These are phyloP conservation scores for Lactifluus piperatus DNA, from an alignment of 768 basidiomycete species.

Conservation along the genomic window DNA sequence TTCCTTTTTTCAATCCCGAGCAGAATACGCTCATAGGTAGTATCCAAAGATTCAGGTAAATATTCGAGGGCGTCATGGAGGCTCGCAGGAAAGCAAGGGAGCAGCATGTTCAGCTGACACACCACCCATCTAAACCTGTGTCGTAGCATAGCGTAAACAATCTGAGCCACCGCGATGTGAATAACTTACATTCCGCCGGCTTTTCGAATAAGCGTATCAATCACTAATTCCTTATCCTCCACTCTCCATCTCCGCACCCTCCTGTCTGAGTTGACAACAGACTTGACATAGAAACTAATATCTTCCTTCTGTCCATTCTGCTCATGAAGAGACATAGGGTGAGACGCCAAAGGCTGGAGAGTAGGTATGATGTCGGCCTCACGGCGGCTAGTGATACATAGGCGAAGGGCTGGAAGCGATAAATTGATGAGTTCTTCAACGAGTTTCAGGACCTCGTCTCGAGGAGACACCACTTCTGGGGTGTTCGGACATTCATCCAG, in stretches of 20 bases:
- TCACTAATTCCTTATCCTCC: not conserved
- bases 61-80: not conserved
- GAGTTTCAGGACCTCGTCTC: not conserved
- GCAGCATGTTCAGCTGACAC: not conserved
- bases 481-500: not conserved
- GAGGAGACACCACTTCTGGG: not conserved
- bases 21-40: not conserved
- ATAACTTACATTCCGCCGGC: not conserved
- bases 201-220: not conserved
- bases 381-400: not conserved
- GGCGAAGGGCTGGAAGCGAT: not conserved
- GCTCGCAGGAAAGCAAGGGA: not conserved
- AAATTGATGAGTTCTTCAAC: not conserved
- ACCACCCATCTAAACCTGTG: not conserved
- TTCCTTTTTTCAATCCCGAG: not conserved
- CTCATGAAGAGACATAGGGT: not conserved
- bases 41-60: not conserved
- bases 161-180: not conserved
- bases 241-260: not conserved
- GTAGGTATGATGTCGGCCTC: not conserved
- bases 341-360: not conserved
- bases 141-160: not conserved
- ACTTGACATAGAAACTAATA: not conserved
- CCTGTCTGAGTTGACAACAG: not conserved
- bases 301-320: not conserved